A percentile compares a stretch with the other conserved stretches of the same genome.
phyloP scores from a whole-genome alignment of 345 rosid genomes.

The Citrus trifoliata region DNA sequence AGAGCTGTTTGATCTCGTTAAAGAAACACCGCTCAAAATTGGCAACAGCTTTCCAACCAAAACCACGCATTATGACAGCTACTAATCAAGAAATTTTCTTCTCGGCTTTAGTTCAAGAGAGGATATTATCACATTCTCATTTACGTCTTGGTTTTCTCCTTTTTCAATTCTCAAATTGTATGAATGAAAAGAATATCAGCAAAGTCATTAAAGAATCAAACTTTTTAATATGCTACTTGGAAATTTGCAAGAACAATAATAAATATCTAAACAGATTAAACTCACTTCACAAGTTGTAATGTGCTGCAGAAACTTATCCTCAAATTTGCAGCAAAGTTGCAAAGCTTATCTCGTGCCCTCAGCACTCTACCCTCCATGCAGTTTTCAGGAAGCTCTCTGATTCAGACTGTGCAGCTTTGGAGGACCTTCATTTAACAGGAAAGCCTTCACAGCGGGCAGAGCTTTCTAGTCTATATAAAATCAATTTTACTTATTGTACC shows the following conservation, averaged over 20 bases:
- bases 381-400: too few relatives aligned
- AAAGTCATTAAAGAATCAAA: not conserved
- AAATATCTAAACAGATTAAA: too few relatives aligned
- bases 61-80: too few relatives aligned
- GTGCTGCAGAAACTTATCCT: too few relatives aligned
- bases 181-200: not conserved
- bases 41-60: too few relatives aligned
- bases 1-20: too few relatives aligned
- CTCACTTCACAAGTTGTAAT: too few relatives aligned
- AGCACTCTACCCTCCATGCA: conserved; percentile 12
- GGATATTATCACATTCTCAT: not conserved
- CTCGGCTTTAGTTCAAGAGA: too few relatives aligned
- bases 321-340: too few relatives aligned
- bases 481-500: conserved; percentile 95
- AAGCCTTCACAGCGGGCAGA: conserved; percentile 41
- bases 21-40: too few relatives aligned
- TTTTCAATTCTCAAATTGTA: not conserved
- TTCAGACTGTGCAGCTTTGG: too few relatives aligned
- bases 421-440: conserved; percentile 29
- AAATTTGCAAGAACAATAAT: not conserved
- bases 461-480: conserved; percentile 63
- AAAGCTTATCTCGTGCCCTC: too few relatives aligned
- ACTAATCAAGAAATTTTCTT: not conserved
- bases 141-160: not conserved
- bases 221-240: not conserved